phyloP scores from a whole-genome alignment of 2,329 filamentous ascomycete genomes.

The Didymosphaeria variabile region DNA sequence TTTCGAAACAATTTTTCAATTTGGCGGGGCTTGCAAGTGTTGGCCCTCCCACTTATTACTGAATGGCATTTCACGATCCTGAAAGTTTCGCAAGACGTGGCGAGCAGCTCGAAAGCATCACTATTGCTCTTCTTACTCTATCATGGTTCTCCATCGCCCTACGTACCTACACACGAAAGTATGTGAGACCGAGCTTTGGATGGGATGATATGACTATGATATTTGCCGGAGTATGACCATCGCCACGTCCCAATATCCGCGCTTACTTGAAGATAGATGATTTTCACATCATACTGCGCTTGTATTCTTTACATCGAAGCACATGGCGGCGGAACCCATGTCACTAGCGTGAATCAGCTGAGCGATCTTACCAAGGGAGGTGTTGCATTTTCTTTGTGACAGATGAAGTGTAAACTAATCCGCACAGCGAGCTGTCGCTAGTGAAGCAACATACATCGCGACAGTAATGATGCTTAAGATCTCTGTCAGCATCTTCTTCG shows the following conservation, averaged over 20 bases:
- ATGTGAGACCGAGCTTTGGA: conserved; percentile 52
- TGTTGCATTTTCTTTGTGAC: background rate
- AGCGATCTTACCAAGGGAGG: conserved; percentile 40
- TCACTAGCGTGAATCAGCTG: conserved; percentile 34
- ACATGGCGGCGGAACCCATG: conserved; percentile 46
- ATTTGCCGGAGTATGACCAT: conserved; percentile 46
- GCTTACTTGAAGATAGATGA: conserved; percentile 29
- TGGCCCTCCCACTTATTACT: background rate
- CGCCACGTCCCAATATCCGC: background rate
- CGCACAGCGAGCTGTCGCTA: conserved; percentile 45
- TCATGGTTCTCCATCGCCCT: conserved; percentile 52
- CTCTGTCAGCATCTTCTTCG: conserved; percentile 56
- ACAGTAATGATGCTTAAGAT: conserved; percentile 55
- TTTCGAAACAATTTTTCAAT: background rate
- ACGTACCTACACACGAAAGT: conserved; percentile 52
- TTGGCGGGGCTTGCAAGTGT: background rate
- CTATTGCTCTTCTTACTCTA: conserved; percentile 47
- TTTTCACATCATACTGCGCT: conserved; percentile 45
- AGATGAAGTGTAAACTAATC: conserved; percentile 14
- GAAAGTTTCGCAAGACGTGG: conserved; percentile 30
- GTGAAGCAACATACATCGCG: conserved; percentile 52
- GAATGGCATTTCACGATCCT: conserved; percentile 34
- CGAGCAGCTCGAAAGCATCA: conserved; percentile 34
- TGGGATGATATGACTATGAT: conserved; percentile 56
- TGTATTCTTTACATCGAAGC: conserved; percentile 37